These are phyloP conservation scores for Syzygium aromaticum DNA, from an alignment of 345 rosid species.

Conservation along the genomic window DNA sequence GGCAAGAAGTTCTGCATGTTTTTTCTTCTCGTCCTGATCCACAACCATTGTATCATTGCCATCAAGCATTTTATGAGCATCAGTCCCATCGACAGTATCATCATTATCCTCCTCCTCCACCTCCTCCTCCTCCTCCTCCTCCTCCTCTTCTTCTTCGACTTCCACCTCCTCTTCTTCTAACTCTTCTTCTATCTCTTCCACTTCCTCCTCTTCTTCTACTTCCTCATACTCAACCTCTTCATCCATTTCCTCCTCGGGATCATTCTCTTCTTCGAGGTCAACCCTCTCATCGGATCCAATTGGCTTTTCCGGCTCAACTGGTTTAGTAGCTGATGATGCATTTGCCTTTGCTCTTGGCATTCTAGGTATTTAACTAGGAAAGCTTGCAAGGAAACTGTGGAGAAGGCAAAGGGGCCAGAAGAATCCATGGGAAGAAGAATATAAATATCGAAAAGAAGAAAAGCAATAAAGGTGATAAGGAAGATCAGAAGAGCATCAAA, in stretches of 20 bases:
- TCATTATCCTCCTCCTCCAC: conserved; percentile 14
- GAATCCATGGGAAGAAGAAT: conserved; percentile 70
- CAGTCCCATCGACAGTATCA: conserved; percentile 9
- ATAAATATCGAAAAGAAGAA: conserved; percentile 62
- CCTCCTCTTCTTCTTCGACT: conserved; percentile 38
- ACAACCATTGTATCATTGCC: conserved; percentile 23
- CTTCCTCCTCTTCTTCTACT: conserved; percentile 60
- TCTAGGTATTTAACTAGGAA: conserved; percentile 56
- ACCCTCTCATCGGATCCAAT: conserved; percentile 59
- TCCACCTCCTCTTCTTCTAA: conserved; percentile 32
- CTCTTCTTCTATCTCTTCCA: conserved; percentile 43
- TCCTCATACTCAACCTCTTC: conserved; percentile 80
- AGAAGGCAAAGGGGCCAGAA: conserved; percentile 82
- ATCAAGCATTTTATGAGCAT: conserved; percentile 9
- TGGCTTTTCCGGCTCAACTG: conserved; percentile 36
- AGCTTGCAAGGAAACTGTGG: conserved; percentile 80
- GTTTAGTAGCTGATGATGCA: conserved; percentile 38
- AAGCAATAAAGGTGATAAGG: conserved; percentile 74
- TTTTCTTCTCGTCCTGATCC: conserved; percentile 49
- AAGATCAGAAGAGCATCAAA: conserved; percentile 51
- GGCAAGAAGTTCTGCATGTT: conserved; percentile 61
- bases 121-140: conserved; percentile 43
- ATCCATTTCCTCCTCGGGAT: conserved; percentile 60
- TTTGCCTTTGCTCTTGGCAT: conserved; percentile 72
- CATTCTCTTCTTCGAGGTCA: conserved; percentile 63